Conservation (phyloP, 768 basidiomycete genomes). For the Xerocomus spinulosus region DNA sequence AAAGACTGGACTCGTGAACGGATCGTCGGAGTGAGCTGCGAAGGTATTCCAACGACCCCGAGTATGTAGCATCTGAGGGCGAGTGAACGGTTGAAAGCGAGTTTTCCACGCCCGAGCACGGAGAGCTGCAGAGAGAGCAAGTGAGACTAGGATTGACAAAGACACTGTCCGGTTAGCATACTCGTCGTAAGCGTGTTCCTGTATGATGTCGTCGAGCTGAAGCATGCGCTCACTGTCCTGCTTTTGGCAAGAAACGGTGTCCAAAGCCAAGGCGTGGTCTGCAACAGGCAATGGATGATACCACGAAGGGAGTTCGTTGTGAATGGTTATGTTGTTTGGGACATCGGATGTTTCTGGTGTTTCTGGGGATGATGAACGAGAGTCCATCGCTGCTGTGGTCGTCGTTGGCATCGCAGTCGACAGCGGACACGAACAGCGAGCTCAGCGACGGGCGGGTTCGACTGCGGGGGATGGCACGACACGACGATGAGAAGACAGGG, state of each 20-base stretch:
- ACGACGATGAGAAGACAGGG: background rate
- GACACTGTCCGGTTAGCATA: constrained; percentile 34
- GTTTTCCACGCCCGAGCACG: constrained; percentile 19
- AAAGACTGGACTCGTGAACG: constrained; percentile 28
- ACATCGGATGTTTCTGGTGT: constrained; percentile 63
- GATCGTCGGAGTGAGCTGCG: constrained; percentile 31
- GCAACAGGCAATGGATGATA: constrained; percentile 44
- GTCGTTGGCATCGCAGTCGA: constrained; percentile 52
- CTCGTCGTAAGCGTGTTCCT: constrained; percentile 75
- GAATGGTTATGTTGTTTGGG: constrained; percentile 47
- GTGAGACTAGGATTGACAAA: background rate
- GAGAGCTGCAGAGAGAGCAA: constrained; percentile 11
- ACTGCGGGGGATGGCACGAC: background rate
- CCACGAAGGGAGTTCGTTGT: constrained; percentile 53
- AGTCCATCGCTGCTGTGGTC: constrained; percentile 45
- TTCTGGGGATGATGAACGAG: constrained; percentile 68
- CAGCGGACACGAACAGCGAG: constrained; percentile 5
- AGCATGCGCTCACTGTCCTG: constrained; percentile 55
- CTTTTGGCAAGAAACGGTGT: constrained; percentile 41
- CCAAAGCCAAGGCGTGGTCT: constrained; percentile 44
- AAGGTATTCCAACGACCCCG: constrained; percentile 29
- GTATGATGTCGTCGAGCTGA: constrained; percentile 66
- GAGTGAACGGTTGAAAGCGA: constrained; percentile 8
- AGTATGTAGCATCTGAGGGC: constrained; percentile 33
- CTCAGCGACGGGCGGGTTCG: constrained; percentile 1